Evolutionary conservation across 2,329 filamentous ascomycete species (phyloP).

Genomic region (Ophiostoma australiae): DNA sequence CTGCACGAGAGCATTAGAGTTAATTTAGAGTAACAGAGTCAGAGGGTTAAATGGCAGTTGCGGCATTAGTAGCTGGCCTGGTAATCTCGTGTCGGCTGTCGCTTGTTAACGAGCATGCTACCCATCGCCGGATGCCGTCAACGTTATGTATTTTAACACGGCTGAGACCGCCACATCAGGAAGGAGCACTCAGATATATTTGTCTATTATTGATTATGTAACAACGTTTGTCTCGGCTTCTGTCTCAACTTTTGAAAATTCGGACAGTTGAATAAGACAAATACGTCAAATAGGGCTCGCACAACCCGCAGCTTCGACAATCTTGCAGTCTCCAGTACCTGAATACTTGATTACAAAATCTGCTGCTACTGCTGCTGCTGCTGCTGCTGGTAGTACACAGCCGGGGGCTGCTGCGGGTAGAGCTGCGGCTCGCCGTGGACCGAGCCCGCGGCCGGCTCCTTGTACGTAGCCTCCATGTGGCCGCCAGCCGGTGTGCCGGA

Average conservation of each 20-base stretch:
- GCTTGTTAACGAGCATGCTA: not conserved
- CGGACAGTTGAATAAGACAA: not conserved
- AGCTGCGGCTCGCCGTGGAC: not conserved
- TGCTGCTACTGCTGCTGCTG: not conserved
- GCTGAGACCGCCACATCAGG: not conserved
- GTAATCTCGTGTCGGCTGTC: too few species aligned
- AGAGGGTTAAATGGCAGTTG: not conserved
- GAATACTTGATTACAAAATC: not conserved
- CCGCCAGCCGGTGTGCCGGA: not conserved
- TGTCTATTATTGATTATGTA: too few species aligned
- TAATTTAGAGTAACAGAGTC: not conserved
- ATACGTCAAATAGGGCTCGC: not conserved
- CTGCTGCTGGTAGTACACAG: not conserved
- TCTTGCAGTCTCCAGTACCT: not conserved
- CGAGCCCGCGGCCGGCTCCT: not conserved
- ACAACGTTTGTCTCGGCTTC: too few species aligned
- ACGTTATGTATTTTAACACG: not conserved
- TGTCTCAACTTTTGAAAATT: too few species aligned
- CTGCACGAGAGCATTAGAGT: slow-evolving; percentile 2
- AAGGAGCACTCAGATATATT: not conserved
- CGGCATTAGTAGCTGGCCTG: not conserved
- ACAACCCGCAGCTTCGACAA: too few species aligned
- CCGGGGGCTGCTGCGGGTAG: not conserved
- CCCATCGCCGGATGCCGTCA: not conserved
- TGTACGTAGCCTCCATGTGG: not conserved